Percentiles rank a stretch among this genome's conserved stretches.
Conservation (phyloP, 352 stramenopile genomes). For the Globisporangium polare region DNA sequence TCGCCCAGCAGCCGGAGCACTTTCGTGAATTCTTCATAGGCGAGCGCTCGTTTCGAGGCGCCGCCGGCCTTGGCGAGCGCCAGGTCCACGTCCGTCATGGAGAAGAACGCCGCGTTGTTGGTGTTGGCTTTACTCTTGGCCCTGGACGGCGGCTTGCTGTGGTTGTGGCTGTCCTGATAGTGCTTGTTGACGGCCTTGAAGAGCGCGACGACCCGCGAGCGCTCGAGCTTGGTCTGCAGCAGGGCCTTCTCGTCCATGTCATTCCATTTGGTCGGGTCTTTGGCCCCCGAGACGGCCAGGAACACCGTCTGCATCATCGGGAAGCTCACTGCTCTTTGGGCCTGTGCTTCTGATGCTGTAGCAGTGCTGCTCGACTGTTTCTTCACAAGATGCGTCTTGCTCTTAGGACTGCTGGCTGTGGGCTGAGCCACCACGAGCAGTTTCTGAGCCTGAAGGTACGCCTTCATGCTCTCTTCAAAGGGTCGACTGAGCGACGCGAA, state of each 20-base stretch:
- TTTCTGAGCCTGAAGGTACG: neutral
- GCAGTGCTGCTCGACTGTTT: neutral
- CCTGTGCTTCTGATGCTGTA: neutral
- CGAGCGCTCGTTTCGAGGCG: constrained; percentile 42
- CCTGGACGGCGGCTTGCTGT: neutral
- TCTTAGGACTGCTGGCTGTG: neutral
- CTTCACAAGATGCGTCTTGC: neutral
- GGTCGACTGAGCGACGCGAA: constrained; percentile 22
- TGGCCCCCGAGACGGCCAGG: constrained; percentile 35
- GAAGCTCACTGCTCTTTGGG: neutral
- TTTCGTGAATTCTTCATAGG: constrained; percentile 39
- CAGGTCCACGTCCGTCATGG: constrained; percentile 55
- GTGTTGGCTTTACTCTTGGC: constrained; percentile 3
- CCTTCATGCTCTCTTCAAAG: constrained; percentile 15
- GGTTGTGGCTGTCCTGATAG: constrained; percentile 5
- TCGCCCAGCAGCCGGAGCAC: constrained; percentile 32
- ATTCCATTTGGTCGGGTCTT: constrained; percentile 28
- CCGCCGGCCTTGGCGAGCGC: constrained; percentile 47
- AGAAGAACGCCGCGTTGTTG: constrained; percentile 27
- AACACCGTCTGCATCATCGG: constrained; percentile 48
- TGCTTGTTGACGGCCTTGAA: constrained; percentile 43
- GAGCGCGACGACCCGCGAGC: constrained; percentile 42
- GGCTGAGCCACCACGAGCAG: neutral
- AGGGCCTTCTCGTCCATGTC: constrained; percentile 35
- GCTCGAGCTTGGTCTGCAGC: constrained; percentile 41